Base-by-base conservation (phyloP, 176 grass and related monocot genomes). In the Coix lacrymajobi region DNA sequence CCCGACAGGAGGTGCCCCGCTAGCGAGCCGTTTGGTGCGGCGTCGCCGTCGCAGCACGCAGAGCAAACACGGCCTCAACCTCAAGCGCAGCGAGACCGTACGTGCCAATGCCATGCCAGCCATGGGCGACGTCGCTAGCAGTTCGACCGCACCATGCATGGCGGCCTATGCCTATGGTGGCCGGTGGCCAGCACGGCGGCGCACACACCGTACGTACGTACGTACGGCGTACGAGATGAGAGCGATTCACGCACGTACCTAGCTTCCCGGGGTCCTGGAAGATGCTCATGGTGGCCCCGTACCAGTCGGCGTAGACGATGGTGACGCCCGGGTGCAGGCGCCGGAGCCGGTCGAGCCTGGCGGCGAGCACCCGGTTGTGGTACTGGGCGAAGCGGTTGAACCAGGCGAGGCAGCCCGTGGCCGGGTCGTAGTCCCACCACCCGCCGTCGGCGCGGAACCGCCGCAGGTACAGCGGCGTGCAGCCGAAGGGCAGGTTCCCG, bases 271-370 rank as follows among this genome's bases (percentile, higher is more conserved):
- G 86, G 73, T 10, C 16, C 36, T 48, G 39, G 81, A 89, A 95
- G 57, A 95, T 87, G 75, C 56, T 84, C 75, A 88, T 88, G 43
- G 85, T 79, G 40, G 90, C 90, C 7, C 66, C 75, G 33, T 95
- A 95, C 82, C 93, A 98, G 67, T 98, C 90, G 16, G 95, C 92
- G 71, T 98, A 93, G 66, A 98, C 84, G 26, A 98, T 84, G 76
- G 85, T 89, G 71, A 77, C 88, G 6, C 68, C 36, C 20, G 92
- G 92, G 86, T 95, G 86, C 17, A 78, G 36, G 11, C 14, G 31
- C 25, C 86, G 79, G 75, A 92, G 82, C 49, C 3, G 52, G 65
- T 85, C 68, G 3, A 95, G 62, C 52, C 93, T 60, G 3, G 51
- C 40, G 8, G n/a, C 32, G 45, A 98, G 90, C 62, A 81, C 22